Evolutionary conservation across 2,329 filamentous ascomycete genomes (phyloP).

Genomic region (Talaromyces sp.): DNA sequence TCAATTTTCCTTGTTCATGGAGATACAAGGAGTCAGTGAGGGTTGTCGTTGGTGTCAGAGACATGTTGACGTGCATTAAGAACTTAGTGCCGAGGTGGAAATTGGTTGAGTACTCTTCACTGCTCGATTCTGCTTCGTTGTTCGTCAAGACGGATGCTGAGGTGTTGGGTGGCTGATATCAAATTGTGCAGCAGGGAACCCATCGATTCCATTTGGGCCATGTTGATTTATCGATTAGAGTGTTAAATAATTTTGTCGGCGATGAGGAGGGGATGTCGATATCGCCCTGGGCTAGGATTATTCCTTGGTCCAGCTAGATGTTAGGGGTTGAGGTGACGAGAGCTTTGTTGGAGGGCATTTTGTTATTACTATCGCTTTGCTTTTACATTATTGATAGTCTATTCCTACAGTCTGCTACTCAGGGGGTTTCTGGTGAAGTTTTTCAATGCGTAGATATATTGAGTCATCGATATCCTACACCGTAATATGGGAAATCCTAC

Average conservation of each 20-base stretch:
- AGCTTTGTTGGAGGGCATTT: background rate
- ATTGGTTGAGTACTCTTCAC: background rate
- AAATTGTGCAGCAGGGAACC: background rate
- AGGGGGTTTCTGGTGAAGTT: background rate
- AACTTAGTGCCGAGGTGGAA: background rate
- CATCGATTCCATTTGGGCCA: background rate
- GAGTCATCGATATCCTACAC: background rate
- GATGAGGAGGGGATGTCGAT: background rate
- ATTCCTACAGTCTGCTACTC: background rate
- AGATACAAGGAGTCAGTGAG: background rate
- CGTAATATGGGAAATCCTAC: background rate
- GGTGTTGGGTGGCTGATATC: background rate
- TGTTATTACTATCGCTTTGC: background rate
- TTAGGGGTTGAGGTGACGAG: background rate
- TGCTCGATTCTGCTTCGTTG: background rate
- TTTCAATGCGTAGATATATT: too few species aligned
- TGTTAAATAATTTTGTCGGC: background rate
- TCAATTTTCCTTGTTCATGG: background rate
- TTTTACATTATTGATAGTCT: background rate
- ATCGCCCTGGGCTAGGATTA: background rate
- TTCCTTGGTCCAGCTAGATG: background rate
- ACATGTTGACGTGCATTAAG: background rate
- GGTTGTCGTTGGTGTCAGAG: background rate
- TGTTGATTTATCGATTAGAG: background rate
- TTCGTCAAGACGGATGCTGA: too few species aligned